Evolutionary conservation across 2,329 filamentous ascomycete species (phyloP).

Genomic region (Pestalotiopsis sp.): DNA sequence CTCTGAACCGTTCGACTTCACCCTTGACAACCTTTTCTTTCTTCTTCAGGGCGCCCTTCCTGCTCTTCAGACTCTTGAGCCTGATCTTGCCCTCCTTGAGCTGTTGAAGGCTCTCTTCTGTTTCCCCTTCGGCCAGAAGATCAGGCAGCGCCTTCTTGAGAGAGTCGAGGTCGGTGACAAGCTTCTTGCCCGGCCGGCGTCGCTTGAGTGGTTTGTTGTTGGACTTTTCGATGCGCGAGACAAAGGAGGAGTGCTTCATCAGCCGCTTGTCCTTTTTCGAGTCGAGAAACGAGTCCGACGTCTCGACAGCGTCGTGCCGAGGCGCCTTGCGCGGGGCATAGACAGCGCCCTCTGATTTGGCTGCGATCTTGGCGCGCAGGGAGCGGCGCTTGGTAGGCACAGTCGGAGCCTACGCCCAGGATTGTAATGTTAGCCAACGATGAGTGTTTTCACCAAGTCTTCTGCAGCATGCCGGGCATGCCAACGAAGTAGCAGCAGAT

Average conservation of each 20-base stretch:
- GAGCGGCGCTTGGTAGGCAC: constrained; percentile 56
- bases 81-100: constrained; percentile 63
- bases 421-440: not conserved
- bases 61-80: constrained; percentile 73
- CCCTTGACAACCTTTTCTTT: constrained; percentile 78
- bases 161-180: constrained; percentile 73
- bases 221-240: constrained; percentile 73
- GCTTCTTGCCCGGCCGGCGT: constrained; percentile 74
- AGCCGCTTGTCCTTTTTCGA: constrained; percentile 82
- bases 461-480: not conserved
- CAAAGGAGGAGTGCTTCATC: constrained; percentile 80
- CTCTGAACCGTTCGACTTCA: constrained; percentile 83
- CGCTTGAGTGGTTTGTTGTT: constrained; percentile 60
- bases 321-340: constrained; percentile 55
- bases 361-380: constrained; percentile 57
- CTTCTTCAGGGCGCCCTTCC: constrained; percentile 79
- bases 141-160: constrained; percentile 82
- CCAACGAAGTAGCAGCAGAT: not conserved
- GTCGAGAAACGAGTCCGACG: constrained; percentile 61
- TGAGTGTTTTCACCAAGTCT: not conserved
- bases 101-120: constrained; percentile 44
- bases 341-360: constrained; percentile 47
- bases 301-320: constrained; percentile 51
- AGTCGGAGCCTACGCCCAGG: constrained; percentile 37
- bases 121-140: constrained; percentile 48